Evolutionary conservation across 306 rosid genomes (phyloP).

Genomic region (Arachis stenosperma): DNA sequence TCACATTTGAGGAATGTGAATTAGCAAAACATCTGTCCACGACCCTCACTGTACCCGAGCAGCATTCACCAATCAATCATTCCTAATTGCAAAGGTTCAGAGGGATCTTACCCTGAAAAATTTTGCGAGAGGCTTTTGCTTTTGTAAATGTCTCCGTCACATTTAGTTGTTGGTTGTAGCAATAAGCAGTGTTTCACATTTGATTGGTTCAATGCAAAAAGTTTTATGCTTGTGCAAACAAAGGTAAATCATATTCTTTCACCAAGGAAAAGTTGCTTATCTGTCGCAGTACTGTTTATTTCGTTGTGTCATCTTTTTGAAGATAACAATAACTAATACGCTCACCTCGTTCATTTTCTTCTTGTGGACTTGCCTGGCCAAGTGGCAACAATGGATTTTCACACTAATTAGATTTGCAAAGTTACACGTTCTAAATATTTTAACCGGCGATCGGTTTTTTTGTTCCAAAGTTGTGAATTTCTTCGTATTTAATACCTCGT

Average conservation of each 20-base stretch:
- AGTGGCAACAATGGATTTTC: neutral
- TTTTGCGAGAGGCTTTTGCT: conserved; percentile 27
- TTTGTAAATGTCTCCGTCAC: neutral
- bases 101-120: conserved; percentile 17
- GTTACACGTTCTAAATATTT: no score
- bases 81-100: conserved; percentile 17
- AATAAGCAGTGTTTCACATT: neutral
- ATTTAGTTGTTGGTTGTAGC: neutral
- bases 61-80: conserved; percentile 21
- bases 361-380: neutral
- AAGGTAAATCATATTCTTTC: neutral
- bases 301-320: neutral
- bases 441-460: no score
- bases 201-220: neutral
- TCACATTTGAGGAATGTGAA: conserved; percentile 26
- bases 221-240: neutral
- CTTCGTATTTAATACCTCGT: no score
- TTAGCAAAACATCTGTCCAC: conserved; percentile 13
- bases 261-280: no score
- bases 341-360: neutral
- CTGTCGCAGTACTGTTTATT: neutral
- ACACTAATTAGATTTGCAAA: no score
- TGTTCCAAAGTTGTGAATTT: no score
- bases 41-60: neutral
- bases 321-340: neutral